Base-by-base conservation (phyloP, 73 alveolate genomes). In the Paramecium sonneborni region DNA sequence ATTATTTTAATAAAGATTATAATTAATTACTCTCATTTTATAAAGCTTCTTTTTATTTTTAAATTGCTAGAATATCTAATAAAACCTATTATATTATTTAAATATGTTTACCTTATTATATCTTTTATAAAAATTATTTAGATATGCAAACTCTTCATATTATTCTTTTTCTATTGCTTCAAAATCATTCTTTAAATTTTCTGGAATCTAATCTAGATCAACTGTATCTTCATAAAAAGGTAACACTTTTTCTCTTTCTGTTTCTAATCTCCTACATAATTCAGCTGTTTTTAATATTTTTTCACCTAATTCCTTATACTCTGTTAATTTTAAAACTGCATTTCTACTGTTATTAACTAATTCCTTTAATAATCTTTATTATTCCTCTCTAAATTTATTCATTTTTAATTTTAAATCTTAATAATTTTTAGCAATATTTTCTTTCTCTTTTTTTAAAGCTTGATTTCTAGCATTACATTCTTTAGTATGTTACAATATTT, bases 381-480 rank as follows among this genome's bases (percentile, higher is more conserved):
- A 97, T 92, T 97, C 98, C 70, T 97, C 98, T 95, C 99, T 95
- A 91, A 98, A 98, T 92, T 95, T 95, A 30, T 97, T 95, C 98
- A 98, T 96, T 93, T 98, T 98, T 44, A 92, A 86, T 95, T 98
- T 98, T 52, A 98, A 93, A 46, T 97, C 98, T 67, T 97, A 97
- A 93, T 96, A 98, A 91, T 98, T 98, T 67, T 92, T 94, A 92
- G 95, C 95, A 26, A 98, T 97, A 93, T 92, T 96, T 56, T 97
- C 98, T 92, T 96, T 97, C 93, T 98, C 99, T 35, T 94, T 95
- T 92, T 94, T 93, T 79, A 98, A 95, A 20, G 98, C 95, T 37
- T 93, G 93, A 93, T 98, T 98, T 93, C 99, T 96, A 46, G 98
- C 99, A 52, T 94, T 97, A 95, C 99, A 98, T 92, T 98, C 99